Evolutionary conservation across 2,329 filamentous ascomycete species (phyloP).

Genomic region (Phyllosticta ampelicida): DNA sequence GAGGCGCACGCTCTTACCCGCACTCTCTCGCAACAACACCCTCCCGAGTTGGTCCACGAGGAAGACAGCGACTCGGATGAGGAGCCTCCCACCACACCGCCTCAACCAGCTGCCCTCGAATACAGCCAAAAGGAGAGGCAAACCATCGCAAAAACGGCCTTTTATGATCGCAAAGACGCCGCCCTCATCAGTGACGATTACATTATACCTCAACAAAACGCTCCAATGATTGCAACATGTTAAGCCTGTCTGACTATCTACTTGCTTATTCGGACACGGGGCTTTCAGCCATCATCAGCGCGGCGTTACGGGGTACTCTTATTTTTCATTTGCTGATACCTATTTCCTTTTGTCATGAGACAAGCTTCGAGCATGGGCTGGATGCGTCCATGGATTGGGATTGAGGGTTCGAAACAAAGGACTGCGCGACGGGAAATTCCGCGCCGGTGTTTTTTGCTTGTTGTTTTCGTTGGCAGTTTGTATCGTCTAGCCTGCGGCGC

Average conservation of each 20-base stretch:
- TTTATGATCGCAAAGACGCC: constrained; percentile 30
- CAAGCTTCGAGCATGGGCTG: neutral
- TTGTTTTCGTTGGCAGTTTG: neutral
- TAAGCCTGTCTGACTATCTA: constrained; percentile 15
- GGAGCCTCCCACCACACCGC: constrained; percentile 36
- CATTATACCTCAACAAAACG: constrained; percentile 30
- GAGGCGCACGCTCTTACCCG: constrained; percentile 37
- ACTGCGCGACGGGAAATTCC: neutral
- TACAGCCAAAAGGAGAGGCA: constrained; percentile 35
- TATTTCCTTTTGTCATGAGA: neutral
- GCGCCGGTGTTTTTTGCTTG: neutral
- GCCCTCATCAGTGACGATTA: constrained; percentile 28
- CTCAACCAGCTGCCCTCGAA: constrained; percentile 34
- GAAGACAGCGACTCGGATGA: constrained; percentile 36
- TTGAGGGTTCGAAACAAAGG: neutral
- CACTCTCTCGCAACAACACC: constrained; percentile 32
- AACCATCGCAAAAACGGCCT: constrained; percentile 36
- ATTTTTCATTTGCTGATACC: neutral
- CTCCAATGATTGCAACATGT: constrained; percentile 30
- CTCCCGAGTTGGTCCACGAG: constrained; percentile 40
- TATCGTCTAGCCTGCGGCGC: neutral
- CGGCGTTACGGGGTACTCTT: neutral
- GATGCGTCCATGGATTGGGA: no score
- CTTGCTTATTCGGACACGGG: neutral
- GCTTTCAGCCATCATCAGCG: neutral